Base-by-base conservation (phyloP, 1,284 basidiomycete genomes). In the Boletus sp. region DNA sequence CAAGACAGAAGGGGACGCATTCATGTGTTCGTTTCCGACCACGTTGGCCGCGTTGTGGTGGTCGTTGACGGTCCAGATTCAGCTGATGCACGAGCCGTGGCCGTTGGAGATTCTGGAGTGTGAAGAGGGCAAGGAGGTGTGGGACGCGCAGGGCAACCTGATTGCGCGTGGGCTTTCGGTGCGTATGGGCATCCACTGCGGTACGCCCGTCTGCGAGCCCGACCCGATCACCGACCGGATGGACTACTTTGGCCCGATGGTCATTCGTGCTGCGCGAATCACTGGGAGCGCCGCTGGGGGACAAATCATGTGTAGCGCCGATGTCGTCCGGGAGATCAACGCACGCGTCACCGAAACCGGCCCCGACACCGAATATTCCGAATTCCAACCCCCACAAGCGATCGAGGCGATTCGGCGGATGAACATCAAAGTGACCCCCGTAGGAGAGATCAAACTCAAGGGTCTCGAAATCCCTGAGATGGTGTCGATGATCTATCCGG, bases 1-100 rank as follows among this genome's bases (percentile, higher is more conserved):
- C 68, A 99, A 99, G 77, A 99, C 97, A 22, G 97, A 99, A 88
- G 97, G 97, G 39, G 97, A 99, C 70, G 89, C 96, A 0, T 99
- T 99, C 80, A 97, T 99, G 92, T 96, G 96, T 50, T 96, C 95
- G 18, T 99, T 99, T 82, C 91, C 92, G 11, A 92, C 87, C 6
- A 86, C 95, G 9, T 82, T 93, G 4, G 84, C 92, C 0, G 97
- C 94, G 0, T 74, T 99, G 41, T 86, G 95, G 78, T 99, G 94
- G 93, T 92, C 90, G 67, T 82, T 98, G 70, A 88, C 84, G 43
- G 93, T 96, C 41, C 97, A 99, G 75, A 77, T 89, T 44, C 86
- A 91, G 65, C 80, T 99, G 18, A 79, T 98, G 43, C 80, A 88
- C n/a, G 87, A 92, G 63, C 79, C 88, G 31, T 99, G 97, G 97